Base-by-base conservation (phyloP, 306 rosid genomes). In the Trichosanthes truncata region DNA sequence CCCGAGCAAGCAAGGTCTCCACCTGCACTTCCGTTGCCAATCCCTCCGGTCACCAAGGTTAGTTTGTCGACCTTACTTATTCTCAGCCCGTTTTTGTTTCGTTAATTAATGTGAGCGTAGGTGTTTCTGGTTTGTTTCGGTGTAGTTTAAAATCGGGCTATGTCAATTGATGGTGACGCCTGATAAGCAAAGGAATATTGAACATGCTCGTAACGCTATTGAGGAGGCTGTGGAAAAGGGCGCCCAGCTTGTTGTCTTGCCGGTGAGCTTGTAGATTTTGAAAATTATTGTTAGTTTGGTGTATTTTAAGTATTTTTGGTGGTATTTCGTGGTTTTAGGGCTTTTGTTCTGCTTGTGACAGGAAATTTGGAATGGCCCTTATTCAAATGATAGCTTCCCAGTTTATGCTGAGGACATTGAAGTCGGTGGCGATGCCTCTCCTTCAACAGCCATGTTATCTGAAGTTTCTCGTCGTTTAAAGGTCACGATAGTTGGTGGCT, bases 351-450 rank as follows among this genome's bases (percentile, higher is more conserved):
- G 80, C 69, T 7, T 8, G 36, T 59, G 80, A 20, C 77, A 95
- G 98, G 99, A 95, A 88, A 91, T 95, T 85, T 95, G 99, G 99
- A 93, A 95, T 48, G 86, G 97, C 59, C 98, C 97, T 4, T 95
- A 93, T 86, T 90, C 97, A 4, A 93, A 90, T 76, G 99, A 91
- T 18, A 80, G 93, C 87, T 93, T 95, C 53, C 97, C 97, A 0
- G 78, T 85, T 68, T 91, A 90, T 56, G 99, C 97, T 1, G 98
- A 95, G 89, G 97, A 95, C 75, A 91, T 95, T 74, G 97, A 90
- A 36, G 93, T 91, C 0, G 97, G 96, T 29, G 96, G 86, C 13
- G 90, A 91, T 78, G 96, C 91, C 14, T 90, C 99, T 81, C 98
- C 99, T 67, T 93, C 99, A 48, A 95, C 92, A 56, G 90, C 92